These are phyloP conservation scores for Sporothrix brunneoviolacea DNA, from an alignment of 2,329 filamentous ascomycete species.

Conservation along the genomic window DNA sequence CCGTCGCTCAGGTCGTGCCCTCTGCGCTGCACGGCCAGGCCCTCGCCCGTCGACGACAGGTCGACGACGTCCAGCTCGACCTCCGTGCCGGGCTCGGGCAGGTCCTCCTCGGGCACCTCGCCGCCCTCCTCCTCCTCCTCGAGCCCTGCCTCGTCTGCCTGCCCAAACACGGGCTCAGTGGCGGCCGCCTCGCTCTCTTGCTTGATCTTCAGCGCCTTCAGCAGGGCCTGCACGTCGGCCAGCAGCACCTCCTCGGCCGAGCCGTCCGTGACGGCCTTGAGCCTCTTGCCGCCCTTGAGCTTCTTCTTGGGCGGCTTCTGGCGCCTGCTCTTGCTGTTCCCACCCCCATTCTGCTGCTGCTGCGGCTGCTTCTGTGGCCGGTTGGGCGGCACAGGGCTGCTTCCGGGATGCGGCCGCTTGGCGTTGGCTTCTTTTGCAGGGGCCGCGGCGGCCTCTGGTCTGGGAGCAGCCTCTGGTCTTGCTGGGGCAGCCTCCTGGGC, in stretches of 20 bases:
- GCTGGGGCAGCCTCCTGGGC: not conserved
- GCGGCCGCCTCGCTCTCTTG: slow-evolving; percentile 23
- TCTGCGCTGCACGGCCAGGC: slow-evolving; percentile 59
- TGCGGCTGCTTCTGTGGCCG: too few relatives aligned
- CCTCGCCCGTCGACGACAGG: slow-evolving; percentile 88
- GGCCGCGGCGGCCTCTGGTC: not conserved
- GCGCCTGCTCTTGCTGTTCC: slow-evolving; percentile 1
- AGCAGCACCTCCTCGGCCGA: slow-evolving; percentile 61
- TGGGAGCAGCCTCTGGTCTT: too few relatives aligned
- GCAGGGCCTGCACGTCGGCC: slow-evolving; percentile 53
- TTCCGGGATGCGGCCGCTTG: slow-evolving; percentile 13
- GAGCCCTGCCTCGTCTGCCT: slow-evolving; percentile 9
- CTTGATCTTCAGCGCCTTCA: slow-evolving; percentile 35
- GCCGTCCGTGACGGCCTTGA: slow-evolving; percentile 49
- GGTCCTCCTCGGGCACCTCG: slow-evolving; percentile 20
- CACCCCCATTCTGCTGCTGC: slow-evolving; percentile 17
- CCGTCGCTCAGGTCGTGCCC: slow-evolving; percentile 27
- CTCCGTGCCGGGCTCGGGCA: slow-evolving; percentile 65
- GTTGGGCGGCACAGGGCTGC: slow-evolving; percentile 3
- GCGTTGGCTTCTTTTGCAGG: not conserved
- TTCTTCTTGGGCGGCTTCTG: slow-evolving; percentile 34
- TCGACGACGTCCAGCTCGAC: slow-evolving; percentile 75
- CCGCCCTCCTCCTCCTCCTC: not conserved
- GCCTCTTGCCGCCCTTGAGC: slow-evolving; percentile 51
- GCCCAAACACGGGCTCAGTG: slow-evolving; percentile 12